Evolutionary conservation across 148 eudicot species (phyloP).

Genomic region (Fallopia convolvulus): DNA sequence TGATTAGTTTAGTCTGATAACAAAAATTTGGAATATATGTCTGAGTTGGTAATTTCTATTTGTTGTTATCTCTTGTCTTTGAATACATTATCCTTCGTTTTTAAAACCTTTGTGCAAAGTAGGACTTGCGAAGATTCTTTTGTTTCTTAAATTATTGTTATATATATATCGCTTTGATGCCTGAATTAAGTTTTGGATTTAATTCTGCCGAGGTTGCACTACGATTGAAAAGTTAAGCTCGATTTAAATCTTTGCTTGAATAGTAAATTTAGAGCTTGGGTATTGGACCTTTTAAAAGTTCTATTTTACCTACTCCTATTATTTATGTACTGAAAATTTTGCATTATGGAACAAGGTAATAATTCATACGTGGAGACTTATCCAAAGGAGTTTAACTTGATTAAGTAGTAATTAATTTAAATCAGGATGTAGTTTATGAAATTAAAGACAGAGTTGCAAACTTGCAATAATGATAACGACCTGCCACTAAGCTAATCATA

Average conservation of each 20-base stretch:
- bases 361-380: not conserved
- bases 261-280: too few species aligned
- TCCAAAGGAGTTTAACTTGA: not conserved
- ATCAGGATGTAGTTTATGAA: not conserved
- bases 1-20: not conserved
- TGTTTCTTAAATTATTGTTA: not conserved
- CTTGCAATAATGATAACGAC: not conserved
- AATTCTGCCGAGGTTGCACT: too few species aligned
- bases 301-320: not conserved
- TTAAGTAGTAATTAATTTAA: not conserved
- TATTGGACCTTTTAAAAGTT: not conserved
- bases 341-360: not conserved
- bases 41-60: not conserved
- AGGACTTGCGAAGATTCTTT: not conserved
- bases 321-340: not conserved
- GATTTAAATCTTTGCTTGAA: too few species aligned
- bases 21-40: not conserved
- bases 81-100: not conserved
- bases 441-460: not conserved
- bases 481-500: not conserved
- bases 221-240: too few species aligned
- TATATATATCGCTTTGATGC: too few species aligned
- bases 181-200: too few species aligned
- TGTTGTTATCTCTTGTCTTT: not conserved
- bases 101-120: too few species aligned